These are phyloP conservation scores for Bipolaris cookei DNA, from an alignment of 2,329 filamentous ascomycete genomes.

Conservation along the genomic window DNA sequence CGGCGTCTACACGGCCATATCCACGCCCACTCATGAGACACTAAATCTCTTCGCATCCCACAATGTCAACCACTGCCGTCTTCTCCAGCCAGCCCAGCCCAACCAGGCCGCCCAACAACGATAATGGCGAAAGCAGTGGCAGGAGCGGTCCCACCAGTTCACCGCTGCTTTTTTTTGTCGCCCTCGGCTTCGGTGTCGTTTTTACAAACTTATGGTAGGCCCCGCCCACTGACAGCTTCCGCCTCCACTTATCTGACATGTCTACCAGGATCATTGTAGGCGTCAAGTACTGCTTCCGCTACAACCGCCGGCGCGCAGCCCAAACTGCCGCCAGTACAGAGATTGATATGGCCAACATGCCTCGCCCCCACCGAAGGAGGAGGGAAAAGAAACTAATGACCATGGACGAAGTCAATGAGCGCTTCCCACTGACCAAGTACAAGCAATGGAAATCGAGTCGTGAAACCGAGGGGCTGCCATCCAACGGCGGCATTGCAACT, in stretches of 20 bases:
- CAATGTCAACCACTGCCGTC: constrained; percentile 16
- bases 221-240: background rate
- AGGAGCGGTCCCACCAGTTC: constrained; percentile 67
- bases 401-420: constrained; percentile 98
- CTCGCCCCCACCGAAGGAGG: constrained; percentile 80
- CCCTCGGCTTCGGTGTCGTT: constrained; percentile 94
- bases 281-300: constrained; percentile 98
- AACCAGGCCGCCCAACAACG: constrained; percentile 8
- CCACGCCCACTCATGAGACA: constrained; percentile 15
- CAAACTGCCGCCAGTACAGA: constrained; percentile 76
- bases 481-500: constrained; percentile 77
- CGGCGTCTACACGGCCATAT: background rate
- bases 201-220: constrained; percentile 95
- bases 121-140: constrained; percentile 42
- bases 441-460: constrained; percentile 89
- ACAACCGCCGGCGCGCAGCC: constrained; percentile 90
- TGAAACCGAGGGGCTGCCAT: constrained; percentile 81
- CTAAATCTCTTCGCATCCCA: constrained; percentile 8
- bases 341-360: constrained; percentile 86
- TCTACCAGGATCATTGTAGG: constrained; percentile 91
- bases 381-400: constrained; percentile 99
- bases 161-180: constrained; percentile 88
- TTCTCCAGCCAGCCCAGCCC: constrained; percentile 8
- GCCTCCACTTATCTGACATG: constrained; percentile 29
- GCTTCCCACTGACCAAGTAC: constrained; percentile 95